Percentiles rank a stretch among this genome's conserved stretches.
Conservation (phyloP, 2,329 filamentous ascomycete species). For the Coniochaeta pulveracea region DNA sequence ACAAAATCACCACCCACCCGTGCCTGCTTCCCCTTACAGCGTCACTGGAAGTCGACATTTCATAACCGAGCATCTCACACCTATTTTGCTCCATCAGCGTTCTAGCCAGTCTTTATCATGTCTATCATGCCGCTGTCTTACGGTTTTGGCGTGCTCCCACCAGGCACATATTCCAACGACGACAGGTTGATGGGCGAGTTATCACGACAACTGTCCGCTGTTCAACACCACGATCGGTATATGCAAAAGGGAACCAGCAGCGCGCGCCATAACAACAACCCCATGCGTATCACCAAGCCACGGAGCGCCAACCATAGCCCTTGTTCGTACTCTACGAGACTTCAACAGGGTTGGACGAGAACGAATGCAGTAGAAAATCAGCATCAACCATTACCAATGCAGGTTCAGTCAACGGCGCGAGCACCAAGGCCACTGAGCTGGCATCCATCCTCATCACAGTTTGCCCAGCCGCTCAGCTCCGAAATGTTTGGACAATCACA, state of each 20-base stretch:
- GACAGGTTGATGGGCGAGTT: slow-evolving; percentile 39
- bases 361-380: slow-evolving; percentile 42
- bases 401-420: slow-evolving; percentile 7
- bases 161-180: too few species aligned
- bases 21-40: too few species aligned
- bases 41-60: too few species aligned
- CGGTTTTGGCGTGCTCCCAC: too few species aligned
- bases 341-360: slow-evolving; percentile 40
- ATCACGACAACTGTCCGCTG: slow-evolving; percentile 38
- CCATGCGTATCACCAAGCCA: slow-evolving; percentile 53
- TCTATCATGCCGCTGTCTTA: too few species aligned
- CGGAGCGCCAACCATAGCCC: slow-evolving; percentile 61
- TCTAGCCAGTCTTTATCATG: too few species aligned
- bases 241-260: slow-evolving; percentile 31
- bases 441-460: slow-evolving; percentile 57
- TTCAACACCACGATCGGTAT: slow-evolving; percentile 25
- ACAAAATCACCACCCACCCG: too few species aligned
- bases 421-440: slow-evolving; percentile 58
- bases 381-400: slow-evolving; percentile 15
- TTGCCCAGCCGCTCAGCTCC: slow-evolving; percentile 21
- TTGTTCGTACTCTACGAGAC: slow-evolving; percentile 34
- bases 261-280: slow-evolving; percentile 34
- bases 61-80: too few species aligned
- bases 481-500: slow-evolving; percentile 19
- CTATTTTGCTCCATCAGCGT: too few species aligned